These are phyloP conservation scores for Ceratocystis alfenasii DNA, from an alignment of 2,329 filamentous ascomycete species.

Conservation along the genomic window DNA sequence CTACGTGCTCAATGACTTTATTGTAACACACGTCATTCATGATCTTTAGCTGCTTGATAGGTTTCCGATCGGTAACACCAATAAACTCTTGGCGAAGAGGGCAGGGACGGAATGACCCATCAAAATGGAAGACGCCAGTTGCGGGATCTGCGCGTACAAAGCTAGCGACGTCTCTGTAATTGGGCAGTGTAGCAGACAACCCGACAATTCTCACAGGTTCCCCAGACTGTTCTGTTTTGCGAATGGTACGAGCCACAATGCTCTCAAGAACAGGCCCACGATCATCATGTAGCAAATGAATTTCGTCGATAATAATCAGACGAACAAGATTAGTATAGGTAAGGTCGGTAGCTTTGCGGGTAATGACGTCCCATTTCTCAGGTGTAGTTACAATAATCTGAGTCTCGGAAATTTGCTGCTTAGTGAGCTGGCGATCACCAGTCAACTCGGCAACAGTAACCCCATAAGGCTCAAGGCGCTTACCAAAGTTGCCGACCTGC, in stretches of 20 bases:
- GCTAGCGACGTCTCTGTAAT: constrained; percentile 90
- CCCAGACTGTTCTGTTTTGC: constrained; percentile 84
- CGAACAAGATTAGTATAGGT: constrained; percentile 97
- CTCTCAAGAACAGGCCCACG: constrained; percentile 93
- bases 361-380: constrained; percentile 99
- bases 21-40: constrained; percentile 99
- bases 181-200: constrained; percentile 87
- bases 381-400: constrained; percentile 97
- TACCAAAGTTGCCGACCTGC: constrained; percentile 94
- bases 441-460: constrained; percentile 92
- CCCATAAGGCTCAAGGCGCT: constrained; percentile 77
- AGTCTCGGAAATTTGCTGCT: constrained; percentile 95
- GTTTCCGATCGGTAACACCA: constrained; percentile 92
- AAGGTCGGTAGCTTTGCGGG: constrained; percentile 88
- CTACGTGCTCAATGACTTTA: constrained; percentile 93
- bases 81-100: constrained; percentile 95
- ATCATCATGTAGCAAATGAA: constrained; percentile 93
- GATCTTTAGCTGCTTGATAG: constrained; percentile 95
- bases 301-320: constrained; percentile 93
- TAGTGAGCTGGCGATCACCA: constrained; percentile 93
- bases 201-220: constrained; percentile 86
- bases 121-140: constrained; percentile 90
- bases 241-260: constrained; percentile 87
- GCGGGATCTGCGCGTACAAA: constrained; percentile 81
- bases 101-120: constrained; percentile 85